Evolutionary conservation across 768 basidiomycete genomes (phyloP).

Genomic region (Rickenella mellea): DNA sequence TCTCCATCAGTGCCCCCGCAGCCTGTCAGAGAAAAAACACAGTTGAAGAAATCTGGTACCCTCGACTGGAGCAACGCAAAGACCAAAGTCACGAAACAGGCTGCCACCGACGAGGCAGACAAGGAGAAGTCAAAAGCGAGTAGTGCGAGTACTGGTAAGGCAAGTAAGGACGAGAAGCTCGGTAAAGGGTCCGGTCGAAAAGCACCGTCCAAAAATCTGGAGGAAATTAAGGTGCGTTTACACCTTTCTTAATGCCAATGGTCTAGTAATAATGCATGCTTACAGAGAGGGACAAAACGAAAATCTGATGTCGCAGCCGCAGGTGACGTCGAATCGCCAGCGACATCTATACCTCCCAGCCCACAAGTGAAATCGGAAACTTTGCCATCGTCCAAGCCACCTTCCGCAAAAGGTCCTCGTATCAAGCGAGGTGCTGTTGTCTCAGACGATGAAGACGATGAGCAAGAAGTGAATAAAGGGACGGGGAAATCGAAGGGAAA

Average conservation of each 20-base stretch:
- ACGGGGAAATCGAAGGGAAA: conserved; percentile 24
- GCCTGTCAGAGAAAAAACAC: conserved; percentile 16
- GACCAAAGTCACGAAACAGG: conserved; percentile 25
- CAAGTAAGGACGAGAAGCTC: conserved; percentile 7
- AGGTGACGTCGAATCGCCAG: conserved; percentile 21
- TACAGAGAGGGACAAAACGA: conserved; percentile 21
- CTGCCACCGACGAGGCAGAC: conserved; percentile 8
- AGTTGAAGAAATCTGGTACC: conserved; percentile 33
- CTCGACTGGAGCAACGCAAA: conserved; percentile 57
- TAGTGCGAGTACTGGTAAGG: conserved; percentile 12
- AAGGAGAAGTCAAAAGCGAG: conserved; percentile 6
- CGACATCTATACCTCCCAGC: conserved; percentile 17
- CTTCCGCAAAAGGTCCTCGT: conserved; percentile 7
- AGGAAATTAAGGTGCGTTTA: conserved; percentile 11
- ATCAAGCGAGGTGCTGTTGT: conserved; percentile 40
- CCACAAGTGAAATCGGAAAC: conserved; percentile 19
- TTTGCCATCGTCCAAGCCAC: no score
- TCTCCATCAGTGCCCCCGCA: conserved; percentile 13
- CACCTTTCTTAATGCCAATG: background rate
- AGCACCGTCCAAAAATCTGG: conserved; percentile 4
- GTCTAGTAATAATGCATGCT: background rate
- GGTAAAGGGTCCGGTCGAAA: no score
- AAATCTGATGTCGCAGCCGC: conserved; percentile 14
- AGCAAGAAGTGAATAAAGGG: conserved; percentile 20
- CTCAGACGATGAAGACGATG: conserved; percentile 58